Evolutionary conservation across 257 asterid genomes (phyloP).

Genomic region (Lithospermum erythrorhizon): DNA sequence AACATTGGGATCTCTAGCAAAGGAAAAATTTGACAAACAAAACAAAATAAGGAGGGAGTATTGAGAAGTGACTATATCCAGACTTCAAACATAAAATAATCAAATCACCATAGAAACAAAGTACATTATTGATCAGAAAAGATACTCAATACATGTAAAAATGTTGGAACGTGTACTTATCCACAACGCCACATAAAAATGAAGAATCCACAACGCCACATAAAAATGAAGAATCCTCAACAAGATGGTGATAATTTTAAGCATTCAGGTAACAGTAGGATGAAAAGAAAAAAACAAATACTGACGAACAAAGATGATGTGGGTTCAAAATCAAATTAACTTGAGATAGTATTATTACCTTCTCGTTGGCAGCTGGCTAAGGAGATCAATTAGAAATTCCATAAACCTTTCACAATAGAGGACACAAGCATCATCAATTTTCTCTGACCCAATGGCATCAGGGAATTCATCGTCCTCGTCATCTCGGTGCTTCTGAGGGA

Average conservation of each 20-base stretch:
- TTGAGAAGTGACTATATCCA: neutral
- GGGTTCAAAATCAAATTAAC: neutral
- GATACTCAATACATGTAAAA: neutral
- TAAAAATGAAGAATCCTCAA: neutral
- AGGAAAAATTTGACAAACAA: neutral
- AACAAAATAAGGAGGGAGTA: neutral
- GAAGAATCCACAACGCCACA: neutral
- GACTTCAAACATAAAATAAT: neutral
- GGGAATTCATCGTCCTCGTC: constrained; percentile 27
- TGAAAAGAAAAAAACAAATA: constrained; percentile 3
- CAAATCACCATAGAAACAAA: neutral
- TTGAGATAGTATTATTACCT: constrained; percentile 32
- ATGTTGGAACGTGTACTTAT: neutral
- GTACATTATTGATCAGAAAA: neutral
- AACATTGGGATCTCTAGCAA: neutral
- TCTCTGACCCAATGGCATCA: constrained; percentile 26
- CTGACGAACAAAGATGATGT: neutral
- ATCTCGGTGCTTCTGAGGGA: constrained; percentile 24
- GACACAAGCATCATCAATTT: constrained; percentile 57
- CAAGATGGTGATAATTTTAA: neutral
- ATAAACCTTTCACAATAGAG: constrained; percentile 92
- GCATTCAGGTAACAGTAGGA: neutral
- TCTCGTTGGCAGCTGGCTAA: constrained; percentile 97
- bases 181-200: neutral
- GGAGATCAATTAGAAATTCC: constrained; percentile 96